phyloP scores from a whole-genome alignment of 345 rosid species.

The Gossypium stocksii region DNA sequence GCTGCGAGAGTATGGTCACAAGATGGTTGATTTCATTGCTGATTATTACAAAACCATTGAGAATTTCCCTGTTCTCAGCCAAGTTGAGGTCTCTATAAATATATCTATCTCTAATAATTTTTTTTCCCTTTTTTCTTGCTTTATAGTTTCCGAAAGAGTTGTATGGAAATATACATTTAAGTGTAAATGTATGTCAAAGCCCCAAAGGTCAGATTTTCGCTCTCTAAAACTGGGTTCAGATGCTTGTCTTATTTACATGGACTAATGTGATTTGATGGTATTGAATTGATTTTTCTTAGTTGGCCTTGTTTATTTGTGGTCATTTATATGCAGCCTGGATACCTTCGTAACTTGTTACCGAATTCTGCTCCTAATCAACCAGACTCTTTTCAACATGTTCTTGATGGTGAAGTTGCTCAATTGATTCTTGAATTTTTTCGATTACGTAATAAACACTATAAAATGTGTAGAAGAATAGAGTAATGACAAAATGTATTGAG shows the following conservation, averaged over 20 bases:
- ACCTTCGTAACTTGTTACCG: slow-evolving; percentile 63
- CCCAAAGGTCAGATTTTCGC: not conserved
- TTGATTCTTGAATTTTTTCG: not conserved
- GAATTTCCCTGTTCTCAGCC: slow-evolving; percentile 79
- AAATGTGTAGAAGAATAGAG: not conserved
- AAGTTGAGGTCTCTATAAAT: slow-evolving; percentile 51
- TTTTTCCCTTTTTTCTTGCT: not conserved
- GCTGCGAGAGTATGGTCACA: slow-evolving; percentile 63
- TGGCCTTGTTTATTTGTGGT: not conserved
- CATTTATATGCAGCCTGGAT: slow-evolving; percentile 69
- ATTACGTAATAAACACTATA: not conserved
- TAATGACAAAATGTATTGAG: not conserved
- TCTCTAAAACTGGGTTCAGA: not conserved
- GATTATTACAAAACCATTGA: slow-evolving; percentile 84
- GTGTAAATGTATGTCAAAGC: not conserved
- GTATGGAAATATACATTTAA: not conserved
- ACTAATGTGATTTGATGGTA: not conserved
- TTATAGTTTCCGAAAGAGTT: not conserved
- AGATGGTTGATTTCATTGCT: slow-evolving; percentile 91
- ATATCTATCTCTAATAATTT: not conserved
- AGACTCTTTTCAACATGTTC: slow-evolving; percentile 66
- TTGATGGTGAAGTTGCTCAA: slow-evolving; percentile 53
- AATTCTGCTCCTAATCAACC: slow-evolving; percentile 78
- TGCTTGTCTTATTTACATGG: not conserved
- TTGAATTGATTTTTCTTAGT: slow-evolving; percentile 2